phyloP scores from a whole-genome alignment of 179 eudicot genomes.

The Gypsophila paniculata region DNA sequence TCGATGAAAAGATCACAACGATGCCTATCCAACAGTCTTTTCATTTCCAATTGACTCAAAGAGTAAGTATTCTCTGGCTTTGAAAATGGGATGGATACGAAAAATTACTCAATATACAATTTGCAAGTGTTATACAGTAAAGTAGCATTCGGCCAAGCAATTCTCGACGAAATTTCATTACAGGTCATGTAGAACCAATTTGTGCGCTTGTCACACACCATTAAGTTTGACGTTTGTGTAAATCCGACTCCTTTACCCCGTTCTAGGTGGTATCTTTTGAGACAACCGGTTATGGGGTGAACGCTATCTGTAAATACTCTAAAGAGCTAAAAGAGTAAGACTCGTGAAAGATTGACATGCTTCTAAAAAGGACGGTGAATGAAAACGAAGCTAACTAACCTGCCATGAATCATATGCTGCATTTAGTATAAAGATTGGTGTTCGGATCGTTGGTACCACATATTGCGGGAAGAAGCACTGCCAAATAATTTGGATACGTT shows the following conservation, averaged over 20 bases:
- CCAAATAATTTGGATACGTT: slow-evolving; percentile 12
- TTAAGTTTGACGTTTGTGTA: too few relatives aligned
- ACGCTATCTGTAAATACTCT: too few relatives aligned
- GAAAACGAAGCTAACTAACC: slow-evolving; percentile 45
- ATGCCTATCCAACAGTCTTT: not conserved
- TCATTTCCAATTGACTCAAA: not conserved
- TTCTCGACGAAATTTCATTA: not conserved
- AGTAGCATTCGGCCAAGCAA: not conserved
- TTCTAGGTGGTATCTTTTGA: not conserved
- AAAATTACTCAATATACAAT: not conserved
- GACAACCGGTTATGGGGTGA: too few relatives aligned
- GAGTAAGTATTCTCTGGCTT: not conserved
- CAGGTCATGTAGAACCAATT: not conserved
- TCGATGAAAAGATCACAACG: not conserved
- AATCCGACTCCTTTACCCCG: too few relatives aligned
- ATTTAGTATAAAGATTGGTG: slow-evolving; percentile 76
- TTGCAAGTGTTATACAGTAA: too few relatives aligned
- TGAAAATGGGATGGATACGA: not conserved
- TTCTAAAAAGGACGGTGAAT: not conserved
- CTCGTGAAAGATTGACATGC: too few relatives aligned
- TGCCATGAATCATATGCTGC: slow-evolving; percentile 98
- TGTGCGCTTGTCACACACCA: not conserved
- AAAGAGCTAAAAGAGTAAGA: too few relatives aligned
- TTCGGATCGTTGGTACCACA: slow-evolving; percentile 41
- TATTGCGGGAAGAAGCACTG: slow-evolving; percentile 90